A percentile compares a stretch with the other conserved stretches of the same genome.
phyloP scores from a whole-genome alignment of 2,329 filamentous ascomycete species.

The Chaetomiaceae sp. region DNA sequence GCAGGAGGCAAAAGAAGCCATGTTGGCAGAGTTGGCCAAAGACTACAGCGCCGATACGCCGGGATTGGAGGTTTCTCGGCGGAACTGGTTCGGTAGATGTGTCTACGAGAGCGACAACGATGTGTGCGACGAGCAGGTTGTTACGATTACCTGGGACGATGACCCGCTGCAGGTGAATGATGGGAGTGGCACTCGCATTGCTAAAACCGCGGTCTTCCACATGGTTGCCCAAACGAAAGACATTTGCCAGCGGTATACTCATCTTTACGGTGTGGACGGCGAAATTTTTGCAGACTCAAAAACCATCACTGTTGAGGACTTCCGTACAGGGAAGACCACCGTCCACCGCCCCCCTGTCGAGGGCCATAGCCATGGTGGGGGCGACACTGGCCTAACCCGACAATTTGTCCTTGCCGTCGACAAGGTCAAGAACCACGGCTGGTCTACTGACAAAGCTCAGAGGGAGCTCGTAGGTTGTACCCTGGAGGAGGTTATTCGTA shows the following conservation, averaged over 20 bases:
- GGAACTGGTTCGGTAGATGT: slow-evolving; percentile 87
- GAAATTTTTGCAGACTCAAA: slow-evolving; percentile 82
- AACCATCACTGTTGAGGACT: slow-evolving; percentile 72
- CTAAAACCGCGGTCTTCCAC: slow-evolving; percentile 86
- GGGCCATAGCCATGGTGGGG: slow-evolving; percentile 64
- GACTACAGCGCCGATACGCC: slow-evolving; percentile 51
- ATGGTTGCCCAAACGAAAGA: slow-evolving; percentile 89
- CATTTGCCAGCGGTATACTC: slow-evolving; percentile 78
- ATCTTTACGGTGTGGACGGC: slow-evolving; percentile 80
- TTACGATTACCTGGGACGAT: slow-evolving; percentile 84
- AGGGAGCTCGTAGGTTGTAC: slow-evolving; percentile 72
- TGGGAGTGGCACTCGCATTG: slow-evolving; percentile 45
- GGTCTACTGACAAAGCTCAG: slow-evolving; percentile 68
- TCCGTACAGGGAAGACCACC: slow-evolving; percentile 53
- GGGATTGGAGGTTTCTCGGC: slow-evolving; percentile 42
- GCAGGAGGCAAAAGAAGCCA: slow-evolving; percentile 44
- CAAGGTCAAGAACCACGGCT: slow-evolving; percentile 66
- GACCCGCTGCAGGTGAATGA: slow-evolving; percentile 41
- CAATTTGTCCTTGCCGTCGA: slow-evolving; percentile 82
- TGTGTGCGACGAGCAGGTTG: slow-evolving; percentile 87
- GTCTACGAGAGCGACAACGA: slow-evolving; percentile 92
- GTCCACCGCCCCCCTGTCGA: slow-evolving; percentile 58
- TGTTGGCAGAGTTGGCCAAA: slow-evolving; percentile 39
- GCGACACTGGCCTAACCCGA: slow-evolving; percentile 72
- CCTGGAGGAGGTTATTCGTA: slow-evolving; percentile 80